These are phyloP conservation scores for Pichia exigua DNA, from an alignment of 805 yeast species.

Conservation along the genomic window DNA sequence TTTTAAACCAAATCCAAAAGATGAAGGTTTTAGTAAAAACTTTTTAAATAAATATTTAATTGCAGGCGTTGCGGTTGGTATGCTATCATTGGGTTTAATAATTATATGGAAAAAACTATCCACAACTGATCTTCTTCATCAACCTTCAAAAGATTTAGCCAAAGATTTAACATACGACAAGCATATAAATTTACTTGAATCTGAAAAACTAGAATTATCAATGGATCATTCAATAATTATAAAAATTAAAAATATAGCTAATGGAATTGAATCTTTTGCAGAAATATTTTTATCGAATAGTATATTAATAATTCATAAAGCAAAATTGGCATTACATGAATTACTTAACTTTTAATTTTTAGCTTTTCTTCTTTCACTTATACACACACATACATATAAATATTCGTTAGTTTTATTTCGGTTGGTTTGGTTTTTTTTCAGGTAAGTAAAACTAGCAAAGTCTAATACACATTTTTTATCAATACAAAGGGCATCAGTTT, in stretches of 20 bases:
- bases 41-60: not conserved
- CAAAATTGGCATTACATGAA: conserved; percentile 9
- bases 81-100: conserved; percentile 24
- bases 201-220: not conserved
- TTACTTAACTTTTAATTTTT: conserved; percentile 3
- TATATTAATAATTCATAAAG: conserved; percentile 9
- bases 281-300: conserved; percentile 4
- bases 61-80: conserved; percentile 24
- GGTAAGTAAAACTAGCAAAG: not conserved
- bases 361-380: not conserved
- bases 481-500: not conserved
- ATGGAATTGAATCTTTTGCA: conserved; percentile 2
- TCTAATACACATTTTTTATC: too few species aligned
- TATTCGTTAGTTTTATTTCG: too few species aligned
- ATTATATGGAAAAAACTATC: conserved; percentile 20
- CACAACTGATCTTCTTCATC: not conserved
- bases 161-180: not conserved
- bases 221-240: not conserved
- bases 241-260: conserved; percentile 5
- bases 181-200: not conserved
- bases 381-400: not conserved
- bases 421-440: too few species aligned
- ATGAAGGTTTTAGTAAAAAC: not conserved
- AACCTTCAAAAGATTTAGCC: not conserved
- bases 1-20: not conserved